Base-by-base conservation (phyloP, 2,329 filamentous ascomycete species). In the Scedosporium apiospermum region DNA sequence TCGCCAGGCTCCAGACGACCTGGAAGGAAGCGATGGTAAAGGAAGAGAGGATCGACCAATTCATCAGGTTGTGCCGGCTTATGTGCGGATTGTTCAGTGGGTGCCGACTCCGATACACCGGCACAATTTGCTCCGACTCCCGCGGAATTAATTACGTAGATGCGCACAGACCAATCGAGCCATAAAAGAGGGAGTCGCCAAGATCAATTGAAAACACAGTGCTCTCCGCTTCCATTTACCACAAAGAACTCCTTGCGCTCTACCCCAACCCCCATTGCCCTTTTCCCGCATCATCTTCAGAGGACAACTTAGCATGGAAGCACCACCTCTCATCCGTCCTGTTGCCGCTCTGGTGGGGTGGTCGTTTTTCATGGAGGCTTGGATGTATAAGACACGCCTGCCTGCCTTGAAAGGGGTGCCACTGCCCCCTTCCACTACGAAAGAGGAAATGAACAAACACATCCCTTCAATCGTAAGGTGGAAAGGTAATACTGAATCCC, bases 391-490 rank as follows among this genome's bases (percentile, higher is more conserved):
- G 23, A 46, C 38, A 14, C 59, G 63, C 26, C 18, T 64, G 21
- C 51, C 59, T 23, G 53, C 58, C 10, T 51, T 64, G 7, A 51
- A 70, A 59, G 57, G 63, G 27, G 53, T 68, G 16, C 62, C 67
- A 12, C 27, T 65, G 49, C 62, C 66, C 2, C 55, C 61, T 10
- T 21, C 41, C 6, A 65, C 64, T n/a, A 70, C 69, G 0, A 66
- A 64, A 42, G 63, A 65, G 55, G 66, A 74, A 59, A 60, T 73
- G 42, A 66, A 71, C 62, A 58, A 63, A 6, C 65, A 67, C 49
- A 67, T 69, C 2, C 71, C 73, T 3, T 57, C 70, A 1, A 51
- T 61, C 27, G 67, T 70, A 34, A 71, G 71, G 62, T 76, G 70
- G 70, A 72, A 72, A 61, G 58, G 58, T 53, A 51, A 49, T 6